phyloP scores from a whole-genome alignment of 1,284 basidiomycete species.

The Entoloma clypeatum region DNA sequence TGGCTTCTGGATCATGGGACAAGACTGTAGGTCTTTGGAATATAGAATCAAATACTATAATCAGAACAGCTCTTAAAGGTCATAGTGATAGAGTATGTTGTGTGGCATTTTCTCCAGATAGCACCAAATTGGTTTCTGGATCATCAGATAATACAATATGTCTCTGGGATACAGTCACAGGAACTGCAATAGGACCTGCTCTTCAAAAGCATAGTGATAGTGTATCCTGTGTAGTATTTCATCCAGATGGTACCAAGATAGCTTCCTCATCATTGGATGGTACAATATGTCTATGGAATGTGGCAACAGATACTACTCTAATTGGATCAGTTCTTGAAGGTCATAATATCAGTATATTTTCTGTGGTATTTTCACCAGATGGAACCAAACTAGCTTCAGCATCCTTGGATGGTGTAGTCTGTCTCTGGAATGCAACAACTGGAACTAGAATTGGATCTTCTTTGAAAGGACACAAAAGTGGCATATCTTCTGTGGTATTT shows the following conservation, averaged over 20 bases:
- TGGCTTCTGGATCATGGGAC: conserved; percentile 10
- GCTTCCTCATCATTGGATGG: too few relatives aligned
- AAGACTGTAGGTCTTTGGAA: conserved; percentile 7
- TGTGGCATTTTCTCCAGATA: conserved; percentile 12
- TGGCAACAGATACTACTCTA: too few relatives aligned
- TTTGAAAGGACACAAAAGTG: conserved; percentile 7
- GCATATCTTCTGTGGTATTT: conserved; percentile 2
- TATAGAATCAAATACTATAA: background rate
- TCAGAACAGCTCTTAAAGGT: background rate
- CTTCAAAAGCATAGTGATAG: too few relatives aligned
- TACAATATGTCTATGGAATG: too few relatives aligned
- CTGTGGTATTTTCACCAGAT: conserved; percentile 17
- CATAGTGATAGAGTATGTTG: background rate
- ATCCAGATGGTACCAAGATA: too few relatives aligned
- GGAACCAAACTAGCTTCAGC: conserved; percentile 12
- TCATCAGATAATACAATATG: conserved; percentile 4
- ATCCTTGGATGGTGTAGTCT: conserved; percentile 2
- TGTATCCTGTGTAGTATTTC: too few relatives aligned
- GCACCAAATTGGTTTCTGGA: conserved; percentile 7
- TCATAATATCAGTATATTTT: too few relatives aligned
- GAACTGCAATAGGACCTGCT: too few relatives aligned
- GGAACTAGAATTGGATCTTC: conserved; percentile 2
- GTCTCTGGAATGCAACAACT: conserved; percentile 9
- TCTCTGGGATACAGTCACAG: conserved; percentile 4
- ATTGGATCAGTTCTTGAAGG: too few relatives aligned